phyloP scores from a whole-genome alignment of 1,284 basidiomycete species.

The Rugosomyces carneus region DNA sequence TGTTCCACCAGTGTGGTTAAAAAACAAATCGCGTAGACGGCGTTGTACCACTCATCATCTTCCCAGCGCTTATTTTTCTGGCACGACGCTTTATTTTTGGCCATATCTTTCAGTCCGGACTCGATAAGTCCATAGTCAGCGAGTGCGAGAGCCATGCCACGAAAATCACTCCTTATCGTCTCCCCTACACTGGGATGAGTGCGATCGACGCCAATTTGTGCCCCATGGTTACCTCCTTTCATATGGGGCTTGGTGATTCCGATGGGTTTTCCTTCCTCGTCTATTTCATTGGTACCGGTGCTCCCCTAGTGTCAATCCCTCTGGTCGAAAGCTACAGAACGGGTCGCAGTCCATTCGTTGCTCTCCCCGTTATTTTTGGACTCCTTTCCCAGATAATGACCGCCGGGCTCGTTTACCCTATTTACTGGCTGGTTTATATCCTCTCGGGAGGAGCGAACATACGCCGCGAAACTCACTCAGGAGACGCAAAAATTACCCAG shows the following conservation, averaged over 20 bases:
- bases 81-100: constrained; percentile 30
- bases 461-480: constrained; percentile 8
- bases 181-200: constrained; percentile 19
- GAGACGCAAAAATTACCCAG: constrained; percentile 24
- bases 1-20: background rate
- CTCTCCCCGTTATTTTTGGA: constrained; percentile 27
- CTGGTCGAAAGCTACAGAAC: constrained; percentile 27
- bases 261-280: constrained; percentile 22
- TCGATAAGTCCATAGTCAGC: constrained; percentile 19
- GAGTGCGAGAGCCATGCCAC: constrained; percentile 25
- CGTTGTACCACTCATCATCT: constrained; percentile 29
- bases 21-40: constrained; percentile 15
- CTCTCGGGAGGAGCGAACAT: constrained; percentile 24
- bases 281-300: constrained; percentile 25
- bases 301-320: constrained; percentile 24
- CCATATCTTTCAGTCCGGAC: constrained; percentile 27
- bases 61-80: constrained; percentile 30
- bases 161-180: constrained; percentile 15
- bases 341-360: constrained; percentile 23
- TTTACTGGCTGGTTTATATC: constrained; percentile 38
- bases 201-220: constrained; percentile 20
- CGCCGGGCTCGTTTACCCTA: constrained; percentile 32
- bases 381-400: constrained; percentile 28
- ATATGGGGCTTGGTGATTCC: constrained; percentile 20
- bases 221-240: constrained; percentile 26